Conservation (phyloP, 441 rosid species). For the Iberis amara region DNA sequence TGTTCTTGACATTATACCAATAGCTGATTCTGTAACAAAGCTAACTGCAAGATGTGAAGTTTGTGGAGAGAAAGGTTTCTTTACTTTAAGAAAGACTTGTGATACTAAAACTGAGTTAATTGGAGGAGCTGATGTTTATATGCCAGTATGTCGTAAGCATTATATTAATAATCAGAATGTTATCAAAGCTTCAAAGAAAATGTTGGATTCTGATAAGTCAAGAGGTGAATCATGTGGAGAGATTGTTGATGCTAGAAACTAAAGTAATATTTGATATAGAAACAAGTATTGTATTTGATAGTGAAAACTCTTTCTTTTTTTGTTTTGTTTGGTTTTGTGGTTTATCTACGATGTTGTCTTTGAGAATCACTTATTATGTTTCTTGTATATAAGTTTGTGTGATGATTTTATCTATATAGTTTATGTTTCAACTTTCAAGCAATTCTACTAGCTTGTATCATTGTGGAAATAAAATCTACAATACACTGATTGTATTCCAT, state of each 20-base stretch:
- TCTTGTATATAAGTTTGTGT: slow-evolving; percentile 2
- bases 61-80: slow-evolving; percentile 69
- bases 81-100: slow-evolving; percentile 66
- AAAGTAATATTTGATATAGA: neutral
- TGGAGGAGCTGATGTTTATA: slow-evolving; percentile 75
- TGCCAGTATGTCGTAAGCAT: slow-evolving; percentile 88
- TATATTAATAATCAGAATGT: slow-evolving; percentile 46
- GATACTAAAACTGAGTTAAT: slow-evolving; percentile 63
- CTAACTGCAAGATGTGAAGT: slow-evolving; percentile 72
- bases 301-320: too few relatives aligned
- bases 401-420: slow-evolving; percentile 8
- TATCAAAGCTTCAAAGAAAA: slow-evolving; percentile 35
- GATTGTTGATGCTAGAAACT: slow-evolving; percentile 25
- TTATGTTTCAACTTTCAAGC: neutral
- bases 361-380: slow-evolving; percentile 4
- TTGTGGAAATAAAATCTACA: too few relatives aligned
- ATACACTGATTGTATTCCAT: too few relatives aligned
- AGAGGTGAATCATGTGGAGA: slow-evolving; percentile 25
- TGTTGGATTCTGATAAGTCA: slow-evolving; percentile 31
- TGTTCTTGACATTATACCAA: slow-evolving; percentile 69
- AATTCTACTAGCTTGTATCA: too few relatives aligned
- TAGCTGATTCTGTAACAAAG: slow-evolving; percentile 75
- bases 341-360: slow-evolving; percentile 5
- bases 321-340: neutral
- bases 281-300: neutral